Conservation (phyloP, 2,329 filamentous ascomycete species). For the Tolypocladium sp. region DNA sequence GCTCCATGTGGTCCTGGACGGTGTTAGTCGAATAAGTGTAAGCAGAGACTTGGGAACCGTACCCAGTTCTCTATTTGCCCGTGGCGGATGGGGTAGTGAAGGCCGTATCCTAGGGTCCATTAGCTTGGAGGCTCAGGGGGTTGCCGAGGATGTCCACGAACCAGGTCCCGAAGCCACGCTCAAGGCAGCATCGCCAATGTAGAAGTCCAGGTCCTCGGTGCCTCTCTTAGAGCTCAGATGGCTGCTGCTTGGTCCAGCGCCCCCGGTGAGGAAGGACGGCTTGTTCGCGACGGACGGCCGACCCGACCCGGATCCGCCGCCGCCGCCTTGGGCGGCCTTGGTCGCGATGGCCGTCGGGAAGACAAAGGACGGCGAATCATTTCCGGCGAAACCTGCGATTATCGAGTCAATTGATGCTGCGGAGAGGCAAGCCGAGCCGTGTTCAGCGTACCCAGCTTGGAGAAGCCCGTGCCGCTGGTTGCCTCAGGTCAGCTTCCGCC, state of each 20-base stretch:
- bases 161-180: conserved; percentile 74
- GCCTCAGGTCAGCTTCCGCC: conserved; percentile 20
- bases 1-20: conserved; percentile 89
- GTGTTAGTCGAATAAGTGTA: conserved; percentile 15
- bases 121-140: conserved; percentile 6
- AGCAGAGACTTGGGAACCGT: conserved; percentile 16
- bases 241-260: conserved; percentile 64
- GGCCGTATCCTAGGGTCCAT: conserved; percentile 62
- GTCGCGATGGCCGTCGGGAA: conserved; percentile 98
- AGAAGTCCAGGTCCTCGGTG: conserved; percentile 96
- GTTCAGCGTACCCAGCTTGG: conserved; percentile 77
- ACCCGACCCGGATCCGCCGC: conserved; percentile 71
- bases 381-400: conserved; percentile 82
- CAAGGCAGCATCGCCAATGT: conserved; percentile 95
- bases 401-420: conserved; percentile 13
- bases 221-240: conserved; percentile 87
- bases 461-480: conserved; percentile 93
- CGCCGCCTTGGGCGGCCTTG: conserved; percentile 65
- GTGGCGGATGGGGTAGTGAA: conserved; percentile 96
- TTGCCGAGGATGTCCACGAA: conserved; percentile 25
- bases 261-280: conserved; percentile 87
- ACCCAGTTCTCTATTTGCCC: conserved; percentile 99
- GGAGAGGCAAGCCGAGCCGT: background rate
- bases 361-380: conserved; percentile 97
- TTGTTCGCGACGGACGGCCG: conserved; percentile 89